phyloP scores from a whole-genome alignment of 768 basidiomycete genomes.

The Cystobasidium tubakii region DNA sequence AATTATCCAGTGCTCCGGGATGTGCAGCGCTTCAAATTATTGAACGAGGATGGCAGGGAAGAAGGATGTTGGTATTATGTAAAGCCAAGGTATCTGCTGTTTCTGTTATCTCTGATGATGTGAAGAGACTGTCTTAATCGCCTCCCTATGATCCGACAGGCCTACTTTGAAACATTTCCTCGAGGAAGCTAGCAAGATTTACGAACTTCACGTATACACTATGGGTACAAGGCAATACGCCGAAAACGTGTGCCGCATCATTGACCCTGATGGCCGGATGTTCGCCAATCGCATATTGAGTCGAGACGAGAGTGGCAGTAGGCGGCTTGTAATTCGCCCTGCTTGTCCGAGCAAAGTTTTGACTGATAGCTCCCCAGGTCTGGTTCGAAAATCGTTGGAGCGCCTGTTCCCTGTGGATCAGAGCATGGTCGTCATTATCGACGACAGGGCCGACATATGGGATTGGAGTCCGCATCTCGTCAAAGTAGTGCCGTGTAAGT shows the following conservation, averaged over 20 bases:
- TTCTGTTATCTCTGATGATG: too few relatives aligned
- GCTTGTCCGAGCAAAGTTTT: neutral
- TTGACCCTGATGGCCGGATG: slow-evolving; percentile 77
- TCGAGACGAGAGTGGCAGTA: slow-evolving; percentile 94
- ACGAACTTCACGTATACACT: slow-evolving; percentile 99
- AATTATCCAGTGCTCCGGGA: slow-evolving; percentile 89
- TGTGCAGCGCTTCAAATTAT: slow-evolving; percentile 76
- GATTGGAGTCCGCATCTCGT: slow-evolving; percentile 93
- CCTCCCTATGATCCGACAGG: slow-evolving; percentile 22
- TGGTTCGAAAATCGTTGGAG: slow-evolving; percentile 85
- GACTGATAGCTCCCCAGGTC: slow-evolving; percentile 54
- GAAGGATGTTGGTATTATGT: slow-evolving; percentile 92
- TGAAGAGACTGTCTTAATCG: neutral
- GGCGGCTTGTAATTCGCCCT: slow-evolving; percentile 48
- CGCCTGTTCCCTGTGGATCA: slow-evolving; percentile 93
- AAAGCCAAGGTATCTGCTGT: slow-evolving; percentile 69
- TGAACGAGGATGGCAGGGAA: neutral
- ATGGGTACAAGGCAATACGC: slow-evolving; percentile 99
- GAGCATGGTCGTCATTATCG: slow-evolving; percentile 98
- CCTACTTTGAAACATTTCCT: slow-evolving; percentile 64
- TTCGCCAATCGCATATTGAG: slow-evolving; percentile 85
- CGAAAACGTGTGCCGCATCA: slow-evolving; percentile 84
- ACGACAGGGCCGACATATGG: slow-evolving; percentile 98
- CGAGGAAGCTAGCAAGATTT: slow-evolving; percentile 63
- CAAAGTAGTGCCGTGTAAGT: slow-evolving; percentile 89